phyloP scores from a whole-genome alignment of 2,329 filamentous ascomycete genomes.

The Chalaropsis ovoidea region DNA sequence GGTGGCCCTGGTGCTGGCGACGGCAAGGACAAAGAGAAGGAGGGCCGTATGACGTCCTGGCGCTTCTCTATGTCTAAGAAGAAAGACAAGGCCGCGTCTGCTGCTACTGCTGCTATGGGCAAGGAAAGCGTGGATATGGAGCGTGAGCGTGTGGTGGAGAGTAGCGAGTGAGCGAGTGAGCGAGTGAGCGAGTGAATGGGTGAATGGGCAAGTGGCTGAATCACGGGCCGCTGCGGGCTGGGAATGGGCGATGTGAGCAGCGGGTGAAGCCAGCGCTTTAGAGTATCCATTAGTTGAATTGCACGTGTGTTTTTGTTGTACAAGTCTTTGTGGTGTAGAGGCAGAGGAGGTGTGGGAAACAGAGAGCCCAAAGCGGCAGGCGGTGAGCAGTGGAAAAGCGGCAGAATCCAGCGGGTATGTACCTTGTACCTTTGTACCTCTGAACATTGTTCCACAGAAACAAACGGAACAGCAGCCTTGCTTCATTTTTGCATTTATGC shows the following conservation, averaged over 20 bases:
- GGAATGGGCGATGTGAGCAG: neutral
- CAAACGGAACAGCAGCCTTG: no score
- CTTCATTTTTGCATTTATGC: no score
- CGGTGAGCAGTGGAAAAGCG: no score
- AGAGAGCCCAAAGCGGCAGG: no score
- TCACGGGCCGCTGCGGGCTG: neutral
- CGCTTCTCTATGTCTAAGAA: slow-evolving; percentile 53
- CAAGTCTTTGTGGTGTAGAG: neutral
- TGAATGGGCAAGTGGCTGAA: neutral
- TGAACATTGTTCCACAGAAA: no score
- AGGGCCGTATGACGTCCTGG: slow-evolving; percentile 43
- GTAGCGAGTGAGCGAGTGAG: neutral
- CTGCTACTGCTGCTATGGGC: neutral
- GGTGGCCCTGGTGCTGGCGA: neutral
- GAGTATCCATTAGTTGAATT: neutral
- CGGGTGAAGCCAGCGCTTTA: neutral
- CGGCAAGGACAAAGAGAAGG: slow-evolving; percentile 38
- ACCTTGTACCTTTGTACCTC: neutral
- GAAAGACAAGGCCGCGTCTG: slow-evolving; percentile 37
- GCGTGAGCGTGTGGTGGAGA: slow-evolving; percentile 9
- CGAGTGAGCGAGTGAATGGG: neutral
- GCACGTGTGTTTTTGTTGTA: neutral
- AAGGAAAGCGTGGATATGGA: slow-evolving; percentile 49
- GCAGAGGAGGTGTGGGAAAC: no score
- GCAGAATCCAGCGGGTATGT: no score